Conservation (phyloP, 306 rosid species). For the Hippophae gyantsensis region DNA sequence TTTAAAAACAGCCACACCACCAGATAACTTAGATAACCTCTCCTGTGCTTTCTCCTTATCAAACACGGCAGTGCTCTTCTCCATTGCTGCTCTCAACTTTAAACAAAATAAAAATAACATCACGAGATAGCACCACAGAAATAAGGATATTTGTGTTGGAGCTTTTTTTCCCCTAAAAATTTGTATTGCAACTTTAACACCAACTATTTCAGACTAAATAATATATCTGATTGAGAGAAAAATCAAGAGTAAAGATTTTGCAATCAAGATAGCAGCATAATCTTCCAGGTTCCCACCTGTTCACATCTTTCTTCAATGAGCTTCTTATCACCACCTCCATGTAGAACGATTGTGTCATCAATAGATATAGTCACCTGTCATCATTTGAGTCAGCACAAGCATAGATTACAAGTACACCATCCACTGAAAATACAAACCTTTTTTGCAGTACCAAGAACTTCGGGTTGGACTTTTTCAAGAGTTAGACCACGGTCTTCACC, state of each 20-base stretch:
- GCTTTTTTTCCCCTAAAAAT: background rate
- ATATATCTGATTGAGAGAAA: background rate
- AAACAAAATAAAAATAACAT: background rate
- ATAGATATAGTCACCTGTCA: slow-evolving; percentile 67
- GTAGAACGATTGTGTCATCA: slow-evolving; percentile 76
- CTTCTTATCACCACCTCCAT: slow-evolving; percentile 96
- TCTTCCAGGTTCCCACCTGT: slow-evolving; percentile 33
- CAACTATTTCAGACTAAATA: background rate
- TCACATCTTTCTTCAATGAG: slow-evolving; percentile 85
- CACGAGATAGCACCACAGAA: background rate
- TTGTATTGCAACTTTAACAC: background rate
- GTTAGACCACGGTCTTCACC: slow-evolving; percentile 66
- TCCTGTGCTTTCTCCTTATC: slow-evolving; percentile 96
- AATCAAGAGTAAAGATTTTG: background rate
- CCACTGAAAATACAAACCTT: slow-evolving; percentile 38
- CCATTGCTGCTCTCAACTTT: slow-evolving; percentile 69
- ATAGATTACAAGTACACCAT: slow-evolving; percentile 5
- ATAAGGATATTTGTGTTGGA: background rate
- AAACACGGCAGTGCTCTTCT: slow-evolving; percentile 58
- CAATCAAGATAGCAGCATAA: slow-evolving; percentile 2
- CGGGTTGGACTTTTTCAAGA: slow-evolving; percentile 70
- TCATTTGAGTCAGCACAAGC: slow-evolving; percentile 16
- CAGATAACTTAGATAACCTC: slow-evolving; percentile 77
- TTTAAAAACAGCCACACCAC: slow-evolving; percentile 95
- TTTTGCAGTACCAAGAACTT: slow-evolving; percentile 81